A percentile compares a stretch with the other conserved stretches of the same genome.
Conservation (phyloP, 164 flowering plant genomes). For the Euptelea pleiosperma region DNA sequence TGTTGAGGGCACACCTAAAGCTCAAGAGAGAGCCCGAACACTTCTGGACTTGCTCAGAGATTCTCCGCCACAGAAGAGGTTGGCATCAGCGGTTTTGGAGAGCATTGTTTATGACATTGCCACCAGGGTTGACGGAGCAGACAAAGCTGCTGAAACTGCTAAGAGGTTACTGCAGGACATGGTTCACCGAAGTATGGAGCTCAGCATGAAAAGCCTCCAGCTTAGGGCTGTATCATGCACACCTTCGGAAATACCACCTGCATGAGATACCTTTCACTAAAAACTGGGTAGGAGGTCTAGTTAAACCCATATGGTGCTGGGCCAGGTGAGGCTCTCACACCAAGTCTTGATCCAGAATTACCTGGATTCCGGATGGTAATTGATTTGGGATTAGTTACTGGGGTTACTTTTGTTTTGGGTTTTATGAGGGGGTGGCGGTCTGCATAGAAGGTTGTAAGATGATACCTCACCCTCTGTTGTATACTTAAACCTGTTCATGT, state of each 20-base stretch:
- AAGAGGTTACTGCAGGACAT: constrained; percentile 59
- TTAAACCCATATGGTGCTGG: background rate
- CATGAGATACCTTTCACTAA: background rate
- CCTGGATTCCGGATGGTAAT: too few relatives aligned
- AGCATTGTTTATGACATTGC: constrained; percentile 69
- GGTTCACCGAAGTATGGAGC: constrained; percentile 72
- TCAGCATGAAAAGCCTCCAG: constrained; percentile 45
- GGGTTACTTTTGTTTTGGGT: too few relatives aligned
- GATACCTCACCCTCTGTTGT: too few relatives aligned
- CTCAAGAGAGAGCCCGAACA: constrained; percentile 55
- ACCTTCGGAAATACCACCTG: constrained; percentile 20
- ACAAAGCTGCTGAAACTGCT: constrained; percentile 74
- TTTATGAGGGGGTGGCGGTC: too few relatives aligned
- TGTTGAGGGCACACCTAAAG: constrained; percentile 62
- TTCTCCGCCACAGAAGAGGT: constrained; percentile 41
- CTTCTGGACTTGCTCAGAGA: constrained; percentile 73
- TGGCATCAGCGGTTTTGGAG: constrained; percentile 42
- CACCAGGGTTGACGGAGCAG: constrained; percentile 51
- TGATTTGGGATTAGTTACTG: too few relatives aligned
- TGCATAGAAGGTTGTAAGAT: too few relatives aligned
- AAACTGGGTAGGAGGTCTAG: too few relatives aligned
- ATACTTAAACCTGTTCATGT: too few relatives aligned
- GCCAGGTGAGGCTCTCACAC: too few relatives aligned
- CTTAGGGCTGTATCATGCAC: constrained; percentile 41
- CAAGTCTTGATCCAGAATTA: too few relatives aligned